phyloP scores from a whole-genome alignment of 352 stramenopile genomes.

The Globisporangium acanthophoron region DNA sequence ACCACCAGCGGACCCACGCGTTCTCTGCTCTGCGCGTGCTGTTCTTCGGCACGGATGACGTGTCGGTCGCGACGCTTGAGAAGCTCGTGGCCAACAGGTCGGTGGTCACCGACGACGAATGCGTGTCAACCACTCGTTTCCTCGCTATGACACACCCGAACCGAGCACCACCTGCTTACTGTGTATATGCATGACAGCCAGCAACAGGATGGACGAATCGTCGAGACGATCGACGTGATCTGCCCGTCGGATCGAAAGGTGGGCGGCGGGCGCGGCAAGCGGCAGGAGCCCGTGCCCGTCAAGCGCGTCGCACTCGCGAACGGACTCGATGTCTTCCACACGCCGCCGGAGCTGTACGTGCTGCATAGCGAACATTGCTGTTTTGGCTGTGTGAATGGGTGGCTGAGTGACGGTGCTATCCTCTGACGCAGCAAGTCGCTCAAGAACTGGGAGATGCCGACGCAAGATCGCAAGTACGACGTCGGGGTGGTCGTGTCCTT shows the following conservation, averaged over 20 bases:
- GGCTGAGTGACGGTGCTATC: too few species aligned
- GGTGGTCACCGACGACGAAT: background rate
- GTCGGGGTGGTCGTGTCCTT: slow-evolving; percentile 88
- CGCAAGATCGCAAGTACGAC: slow-evolving; percentile 38
- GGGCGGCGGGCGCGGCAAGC: slow-evolving; percentile 35
- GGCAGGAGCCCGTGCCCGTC: slow-evolving; percentile 63
- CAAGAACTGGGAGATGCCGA: slow-evolving; percentile 63
- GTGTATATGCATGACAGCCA: slow-evolving; percentile 16
- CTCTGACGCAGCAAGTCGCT: slow-evolving; percentile 52
- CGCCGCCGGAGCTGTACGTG: slow-evolving; percentile 51
- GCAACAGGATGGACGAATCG: slow-evolving; percentile 19
- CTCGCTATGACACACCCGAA: background rate
- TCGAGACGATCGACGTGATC: slow-evolving; percentile 65
- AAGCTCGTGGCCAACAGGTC: slow-evolving; percentile 64
- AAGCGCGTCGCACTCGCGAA: slow-evolving; percentile 65
- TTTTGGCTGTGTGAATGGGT: too few species aligned
- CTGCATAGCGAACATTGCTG: background rate
- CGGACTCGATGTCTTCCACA: slow-evolving; percentile 56
- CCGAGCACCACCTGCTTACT: background rate
- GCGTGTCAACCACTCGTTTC: background rate
- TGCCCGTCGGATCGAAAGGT: slow-evolving; percentile 80
- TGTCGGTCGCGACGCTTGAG: slow-evolving; percentile 74
- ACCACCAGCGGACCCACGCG: background rate
- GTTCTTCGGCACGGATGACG: slow-evolving; percentile 85
- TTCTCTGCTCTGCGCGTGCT: slow-evolving; percentile 42